Base-by-base conservation (phyloP, 2,329 filamentous ascomycete genomes). In the Onygenales sp. region DNA sequence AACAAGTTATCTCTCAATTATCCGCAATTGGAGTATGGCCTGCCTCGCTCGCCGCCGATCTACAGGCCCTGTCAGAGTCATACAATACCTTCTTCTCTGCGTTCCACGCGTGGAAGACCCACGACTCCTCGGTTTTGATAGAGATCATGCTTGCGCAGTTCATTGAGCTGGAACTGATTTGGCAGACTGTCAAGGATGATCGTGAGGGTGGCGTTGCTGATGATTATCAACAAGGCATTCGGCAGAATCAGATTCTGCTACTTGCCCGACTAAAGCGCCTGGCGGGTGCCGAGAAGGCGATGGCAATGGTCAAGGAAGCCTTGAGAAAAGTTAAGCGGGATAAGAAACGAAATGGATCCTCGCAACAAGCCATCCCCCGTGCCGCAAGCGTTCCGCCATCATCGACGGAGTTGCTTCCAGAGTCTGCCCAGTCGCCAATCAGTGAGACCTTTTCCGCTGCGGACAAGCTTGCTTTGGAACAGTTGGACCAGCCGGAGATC, bases 101-200 rank as follows among this genome's bases (percentile, higher is more conserved):
- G 10, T 85, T 85, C 61, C 77, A 81, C 55, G 80, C 82, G 4
- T 85, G 82, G 82, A 82, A 84, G 63, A 73, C 81, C 10, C 78
- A 82, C 57, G 82, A 85, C 60, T 81, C 81, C 0, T 80, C 76
- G 13, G 77, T 82, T 2, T 66, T 85, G 45, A 76, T 85, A 55
- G 80, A 84, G 58, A 82, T 82, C 41, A 85, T 85, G 82, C 72
- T 85, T 14, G 80, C 79, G 8, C 82, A 82, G 31, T 85, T 85
- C 60, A 79, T 84, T 42, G 82, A 83, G 62, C 70, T 85, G 14
- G 82, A 85, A 61, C 74, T 81, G 14, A 85, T 85, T 13, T 83
- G 82, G 79, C 82, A 85, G 64, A 82, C 80, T 2, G 82, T 85
- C 55, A 84, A 85, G 61, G 76, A 83, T 58, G 81, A 84, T 52